Base-by-base conservation (phyloP, 192 early-diverging fungal species). In the Obelidium mucronatum region DNA sequence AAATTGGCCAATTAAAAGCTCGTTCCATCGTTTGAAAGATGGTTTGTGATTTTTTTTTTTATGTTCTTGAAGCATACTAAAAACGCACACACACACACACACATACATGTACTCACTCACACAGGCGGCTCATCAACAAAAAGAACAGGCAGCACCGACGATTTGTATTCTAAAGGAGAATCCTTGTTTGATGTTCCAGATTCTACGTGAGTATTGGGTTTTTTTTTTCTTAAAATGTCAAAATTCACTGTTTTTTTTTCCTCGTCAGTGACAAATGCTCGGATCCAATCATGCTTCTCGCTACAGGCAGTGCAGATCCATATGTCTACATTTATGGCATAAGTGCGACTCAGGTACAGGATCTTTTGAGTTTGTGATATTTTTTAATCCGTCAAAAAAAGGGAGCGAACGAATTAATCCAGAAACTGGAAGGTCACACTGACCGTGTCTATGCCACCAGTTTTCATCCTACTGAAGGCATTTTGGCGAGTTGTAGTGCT, bases 1-100 rank as follows among this genome's bases (percentile, higher is more conserved):
- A 71, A 95, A 97, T 82, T 98, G 94, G 95, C 95, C 96, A 2
- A 96, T 98, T 73, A 95, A 93, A 78, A 92, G 90, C 48, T 92
- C 94, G 0, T 97, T 96, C 66, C 90, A 92, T 65, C 83, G 87
- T 13, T 85, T 86, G 44, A 85, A 80, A 83, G 93, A 92, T 40
- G 85, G 55, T 11, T 53, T 17, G 51, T 35, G n/a, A 28, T 52
- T 48, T 42, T 51, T 26, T 22, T 79, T 40, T 42, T 5, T 74
- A 48, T 72, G 73, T 19, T 24, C 13, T 22, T 31, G 19, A 17
- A 67, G 30, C 8, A 22, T 65, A 22, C 39, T 75, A 5, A 68
- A 75, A 60, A 64, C n/a, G n/a, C n/a, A n/a, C n/a, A n/a, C n/a
- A n/a, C n/a, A n/a, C n/a, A n/a, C n/a, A n/a, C n/a, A n/a, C n/a